Evolutionary conservation across 1,284 basidiomycete species (phyloP).

Genomic region (Pyrrhoderma lamaoense): DNA sequence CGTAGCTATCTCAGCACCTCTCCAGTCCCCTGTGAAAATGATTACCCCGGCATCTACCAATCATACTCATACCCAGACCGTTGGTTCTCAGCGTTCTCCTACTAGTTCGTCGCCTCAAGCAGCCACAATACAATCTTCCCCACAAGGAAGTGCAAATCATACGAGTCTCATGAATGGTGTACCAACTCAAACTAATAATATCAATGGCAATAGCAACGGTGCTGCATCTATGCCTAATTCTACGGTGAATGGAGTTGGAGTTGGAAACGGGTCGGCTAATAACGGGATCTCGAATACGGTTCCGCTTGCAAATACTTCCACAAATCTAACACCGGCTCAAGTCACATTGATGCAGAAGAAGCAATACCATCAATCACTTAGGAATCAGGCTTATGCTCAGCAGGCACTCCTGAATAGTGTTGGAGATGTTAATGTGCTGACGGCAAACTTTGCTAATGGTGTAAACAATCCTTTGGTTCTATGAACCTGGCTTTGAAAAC

Average conservation of each 20-base stretch:
- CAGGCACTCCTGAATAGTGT: slow-evolving; percentile 8
- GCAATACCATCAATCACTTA: slow-evolving; percentile 39
- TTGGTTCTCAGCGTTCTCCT: slow-evolving; percentile 46
- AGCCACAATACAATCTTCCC: slow-evolving; percentile 24
- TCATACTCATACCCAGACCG: slow-evolving; percentile 51
- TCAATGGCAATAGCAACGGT: background rate
- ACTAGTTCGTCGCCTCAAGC: slow-evolving; percentile 22
- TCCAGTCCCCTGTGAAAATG: slow-evolving; percentile 28
- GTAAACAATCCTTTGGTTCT: slow-evolving; percentile 28
- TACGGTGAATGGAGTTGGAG: background rate
- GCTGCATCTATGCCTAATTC: background rate
- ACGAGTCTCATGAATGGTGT: slow-evolving; percentile 1
- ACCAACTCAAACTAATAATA: slow-evolving; percentile 1
- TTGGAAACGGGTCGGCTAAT: background rate
- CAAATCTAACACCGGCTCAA: slow-evolving; percentile 23
- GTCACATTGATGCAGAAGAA: slow-evolving; percentile 45
- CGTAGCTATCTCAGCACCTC: slow-evolving; percentile 30
- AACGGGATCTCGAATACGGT: slow-evolving; percentile 15
- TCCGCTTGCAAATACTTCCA: background rate
- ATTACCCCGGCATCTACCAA: slow-evolving; percentile 40
- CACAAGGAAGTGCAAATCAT: slow-evolving; percentile 13
- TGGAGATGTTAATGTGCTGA: background rate
- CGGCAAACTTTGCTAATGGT: slow-evolving; percentile 28
- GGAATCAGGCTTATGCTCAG: slow-evolving; percentile 21
- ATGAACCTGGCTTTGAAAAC: slow-evolving; percentile 36